A percentile compares a stretch with the other conserved stretches of the same genome.
phyloP scores from a whole-genome alignment of 2,329 filamentous ascomycete species.

The Aurifilum marmelostoma region DNA sequence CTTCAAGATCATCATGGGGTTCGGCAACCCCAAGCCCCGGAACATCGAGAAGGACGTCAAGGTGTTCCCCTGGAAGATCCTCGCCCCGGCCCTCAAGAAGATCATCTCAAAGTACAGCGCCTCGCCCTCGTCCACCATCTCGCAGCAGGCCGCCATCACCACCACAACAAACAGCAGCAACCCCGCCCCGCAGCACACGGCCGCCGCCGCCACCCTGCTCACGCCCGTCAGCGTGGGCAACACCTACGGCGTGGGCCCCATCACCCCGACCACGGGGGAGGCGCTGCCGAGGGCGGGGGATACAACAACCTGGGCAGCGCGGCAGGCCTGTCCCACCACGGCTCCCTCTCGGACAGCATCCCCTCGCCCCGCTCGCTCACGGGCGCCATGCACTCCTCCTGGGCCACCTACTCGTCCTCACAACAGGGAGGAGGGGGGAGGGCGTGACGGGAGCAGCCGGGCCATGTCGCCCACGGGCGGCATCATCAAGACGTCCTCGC shows the following conservation, averaged over 20 bases:
- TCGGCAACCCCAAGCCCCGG: constrained; percentile 89
- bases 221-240: constrained; percentile 43
- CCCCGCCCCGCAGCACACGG: too few relatives aligned
- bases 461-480: constrained; percentile 25
- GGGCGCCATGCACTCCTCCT: constrained; percentile 28
- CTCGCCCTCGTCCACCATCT: constrained; percentile 32
- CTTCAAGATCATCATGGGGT: constrained; percentile 99
- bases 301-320: constrained; percentile 38
- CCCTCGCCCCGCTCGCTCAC: constrained; percentile 27
- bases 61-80: constrained; percentile 94
- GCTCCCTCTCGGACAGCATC: constrained; percentile 42
- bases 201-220: constrained; percentile 36
- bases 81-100: constrained; percentile 88
- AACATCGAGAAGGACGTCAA: constrained; percentile 99
- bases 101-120: constrained; percentile 93
- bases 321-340: constrained; percentile 49
- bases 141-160: constrained; percentile 32
- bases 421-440: not conserved
- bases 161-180: constrained; percentile 26
- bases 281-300: constrained; percentile 44
- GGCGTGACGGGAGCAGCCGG: constrained; percentile 23
- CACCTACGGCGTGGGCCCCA: constrained; percentile 52
- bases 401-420: constrained; percentile 17
- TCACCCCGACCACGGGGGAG: constrained; percentile 45
- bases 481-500: constrained; percentile 27